These are phyloP conservation scores for Neurospora hispaniola DNA, from an alignment of 495 filamentous ascomycete species.

Conservation along the genomic window DNA sequence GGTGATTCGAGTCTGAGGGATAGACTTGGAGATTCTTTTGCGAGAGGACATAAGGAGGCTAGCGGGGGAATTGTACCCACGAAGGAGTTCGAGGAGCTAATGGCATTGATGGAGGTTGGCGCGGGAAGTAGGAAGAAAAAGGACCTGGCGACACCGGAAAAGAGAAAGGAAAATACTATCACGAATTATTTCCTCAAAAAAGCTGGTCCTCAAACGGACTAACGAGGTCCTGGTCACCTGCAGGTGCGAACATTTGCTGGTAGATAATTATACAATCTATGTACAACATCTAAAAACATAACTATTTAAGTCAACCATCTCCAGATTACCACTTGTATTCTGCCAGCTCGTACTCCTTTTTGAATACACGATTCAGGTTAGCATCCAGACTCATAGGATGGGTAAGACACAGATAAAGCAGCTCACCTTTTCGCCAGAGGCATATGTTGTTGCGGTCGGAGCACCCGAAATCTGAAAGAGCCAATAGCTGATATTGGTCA, in stretches of 20 bases:
- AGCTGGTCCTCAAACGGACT: background rate
- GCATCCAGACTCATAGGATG: background rate
- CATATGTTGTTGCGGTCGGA: slow-evolving; percentile 39
- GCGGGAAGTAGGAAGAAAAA: slow-evolving; percentile 28
- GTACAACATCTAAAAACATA: background rate
- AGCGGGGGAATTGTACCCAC: slow-evolving; percentile 44
- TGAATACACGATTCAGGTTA: slow-evolving; percentile 8
- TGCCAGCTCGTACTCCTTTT: slow-evolving; percentile 16
- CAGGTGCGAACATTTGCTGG: background rate
- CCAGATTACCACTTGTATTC: background rate
- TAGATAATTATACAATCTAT: background rate
- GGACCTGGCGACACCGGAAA: background rate
- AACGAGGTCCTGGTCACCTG: background rate
- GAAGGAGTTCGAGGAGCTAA: slow-evolving; percentile 47
- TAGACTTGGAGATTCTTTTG: slow-evolving; percentile 44
- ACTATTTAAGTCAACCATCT: background rate
- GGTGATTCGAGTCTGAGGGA: slow-evolving; percentile 30
- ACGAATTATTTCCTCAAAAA: background rate
- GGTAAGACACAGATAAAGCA: background rate
- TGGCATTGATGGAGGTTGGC: slow-evolving; percentile 41
- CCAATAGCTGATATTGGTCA: slow-evolving; percentile 25
- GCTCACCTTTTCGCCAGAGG: slow-evolving; percentile 38
- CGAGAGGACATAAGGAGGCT: slow-evolving; percentile 48
- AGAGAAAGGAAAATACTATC: background rate
- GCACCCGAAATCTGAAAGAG: slow-evolving; percentile 35